These are phyloP conservation scores for Tetrahymena thermophila DNA, from an alignment of 73 alveolate species.

Conservation along the genomic window DNA sequence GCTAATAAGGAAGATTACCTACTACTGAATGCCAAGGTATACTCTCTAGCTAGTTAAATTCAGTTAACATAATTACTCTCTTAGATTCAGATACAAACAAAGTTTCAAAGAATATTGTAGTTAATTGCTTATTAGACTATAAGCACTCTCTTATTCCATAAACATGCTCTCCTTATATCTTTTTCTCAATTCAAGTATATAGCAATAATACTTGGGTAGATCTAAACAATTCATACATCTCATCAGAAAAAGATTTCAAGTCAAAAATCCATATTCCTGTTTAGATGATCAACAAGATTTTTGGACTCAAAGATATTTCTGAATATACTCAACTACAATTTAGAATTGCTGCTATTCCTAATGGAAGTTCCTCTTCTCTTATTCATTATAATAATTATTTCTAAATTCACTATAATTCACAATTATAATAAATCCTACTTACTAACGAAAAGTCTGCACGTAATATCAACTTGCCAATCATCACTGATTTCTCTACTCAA, in stretches of 20 bases:
- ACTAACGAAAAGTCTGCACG: not conserved
- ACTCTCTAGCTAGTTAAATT: not conserved
- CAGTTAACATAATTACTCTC: not conserved
- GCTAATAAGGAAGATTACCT: not conserved
- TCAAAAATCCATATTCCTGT: not conserved
- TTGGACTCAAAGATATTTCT: not conserved
- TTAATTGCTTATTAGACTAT: not conserved
- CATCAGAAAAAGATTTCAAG: not conserved
- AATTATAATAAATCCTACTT: not conserved
- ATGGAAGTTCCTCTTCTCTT: not conserved
- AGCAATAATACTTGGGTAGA: not conserved
- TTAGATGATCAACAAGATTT: not conserved
- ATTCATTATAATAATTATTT: not conserved
- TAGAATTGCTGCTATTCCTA: not conserved
- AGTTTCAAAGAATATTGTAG: not conserved
- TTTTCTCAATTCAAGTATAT: not conserved
- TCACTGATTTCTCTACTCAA: not conserved
- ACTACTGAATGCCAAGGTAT: not conserved
- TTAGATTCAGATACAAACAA: not conserved
- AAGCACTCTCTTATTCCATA: not conserved
- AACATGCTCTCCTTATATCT: not conserved
- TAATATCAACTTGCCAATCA: not conserved
- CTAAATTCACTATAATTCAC: not conserved
- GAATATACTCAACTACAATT: not conserved
- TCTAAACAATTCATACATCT: not conserved